These are phyloP conservation scores for Cryptosporidium sp. DNA, from an alignment of 169 alveolate genomes.

Conservation along the genomic window DNA sequence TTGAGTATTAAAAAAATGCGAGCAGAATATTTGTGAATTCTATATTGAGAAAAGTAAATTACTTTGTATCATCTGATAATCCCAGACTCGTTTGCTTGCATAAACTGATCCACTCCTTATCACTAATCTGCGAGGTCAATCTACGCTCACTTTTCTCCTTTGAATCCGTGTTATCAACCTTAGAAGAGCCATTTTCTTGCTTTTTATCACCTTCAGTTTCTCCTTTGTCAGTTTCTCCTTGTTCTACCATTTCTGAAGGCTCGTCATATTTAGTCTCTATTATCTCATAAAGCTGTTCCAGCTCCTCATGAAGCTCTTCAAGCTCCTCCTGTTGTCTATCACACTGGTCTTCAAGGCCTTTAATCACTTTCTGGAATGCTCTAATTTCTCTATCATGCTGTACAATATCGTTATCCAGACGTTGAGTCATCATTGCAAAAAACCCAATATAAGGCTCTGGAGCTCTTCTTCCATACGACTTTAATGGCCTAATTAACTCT, in stretches of 20 bases:
- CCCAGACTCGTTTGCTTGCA: constrained; percentile 60
- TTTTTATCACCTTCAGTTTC: not conserved
- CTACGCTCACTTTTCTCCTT: not conserved
- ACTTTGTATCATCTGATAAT: not conserved
- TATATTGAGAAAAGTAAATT: no score
- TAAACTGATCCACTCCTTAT: constrained; percentile 55
- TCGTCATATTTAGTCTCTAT: constrained; percentile 8
- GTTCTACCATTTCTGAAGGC: not conserved
- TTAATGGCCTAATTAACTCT: constrained; percentile 63
- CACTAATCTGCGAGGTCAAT: constrained; percentile 5
- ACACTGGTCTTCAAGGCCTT: constrained; percentile 87
- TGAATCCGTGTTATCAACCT: not conserved
- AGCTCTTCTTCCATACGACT: constrained; percentile 69
- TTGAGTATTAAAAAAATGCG: no score
- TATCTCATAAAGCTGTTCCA: constrained; percentile 79
- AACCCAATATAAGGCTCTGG: constrained; percentile 74
- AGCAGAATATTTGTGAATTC: no score
- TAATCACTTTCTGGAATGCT: constrained; percentile 73
- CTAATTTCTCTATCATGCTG: constrained; percentile 70
- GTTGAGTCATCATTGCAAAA: constrained; percentile 35
- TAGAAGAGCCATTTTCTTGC: not conserved
- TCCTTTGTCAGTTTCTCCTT: not conserved
- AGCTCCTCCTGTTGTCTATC: constrained; percentile 90
- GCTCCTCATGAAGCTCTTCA: constrained; percentile 87
- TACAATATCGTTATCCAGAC: constrained; percentile 51